Base-by-base conservation (phyloP, 345 rosid species). In the Citrus cavaleriei region DNA sequence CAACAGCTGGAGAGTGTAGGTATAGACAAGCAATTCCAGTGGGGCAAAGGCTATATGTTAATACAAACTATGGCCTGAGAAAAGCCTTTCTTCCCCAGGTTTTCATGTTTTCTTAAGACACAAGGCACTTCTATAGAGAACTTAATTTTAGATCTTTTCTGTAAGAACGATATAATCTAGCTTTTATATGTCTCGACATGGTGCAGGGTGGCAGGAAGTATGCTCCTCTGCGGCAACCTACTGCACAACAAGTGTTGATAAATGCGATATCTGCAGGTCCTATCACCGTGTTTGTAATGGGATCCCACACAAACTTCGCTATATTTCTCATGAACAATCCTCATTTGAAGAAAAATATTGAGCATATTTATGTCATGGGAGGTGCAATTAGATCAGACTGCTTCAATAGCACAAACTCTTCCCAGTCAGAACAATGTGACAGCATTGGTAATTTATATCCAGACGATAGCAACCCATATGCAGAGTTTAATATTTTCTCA, bases 41-140 rank as follows among this genome's bases (percentile, higher is more conserved):
- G 13, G 79, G 85, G 2, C 51, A 10, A 4, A 10, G 74, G 19
- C 38, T 30, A 18, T 46, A 58, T 55, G 40, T 64, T 64, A 34
- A 75, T 70, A 24, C 85, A 18, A 78, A 82, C 77, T 82, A 49
- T 55, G 85, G 85, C 37, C 37, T 82, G 2, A 10, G 78, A 40
- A 82, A 76, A 58, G 49, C 37, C 19, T 75, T 82, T 55, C 85
- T 82, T 62, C 85, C 85, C 2, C 85, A 75, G 79, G 85, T 82
- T 22, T 64, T 34, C 4, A 5, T n/a, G 42, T 65, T 65, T 34
- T 19, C 69, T 65, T 21, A 6, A 18, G 40, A 18, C 19, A 0
- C 42, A 65, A 18, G 69, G 40, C 12, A 63, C 37, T 19, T 34
- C 21, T 34, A 2, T 1, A 0, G 14, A 32, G 40, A 65, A 65